Conservation (phyloP, 108 stramenopile genomes). For the Nitzschia inconspicua region DNA sequence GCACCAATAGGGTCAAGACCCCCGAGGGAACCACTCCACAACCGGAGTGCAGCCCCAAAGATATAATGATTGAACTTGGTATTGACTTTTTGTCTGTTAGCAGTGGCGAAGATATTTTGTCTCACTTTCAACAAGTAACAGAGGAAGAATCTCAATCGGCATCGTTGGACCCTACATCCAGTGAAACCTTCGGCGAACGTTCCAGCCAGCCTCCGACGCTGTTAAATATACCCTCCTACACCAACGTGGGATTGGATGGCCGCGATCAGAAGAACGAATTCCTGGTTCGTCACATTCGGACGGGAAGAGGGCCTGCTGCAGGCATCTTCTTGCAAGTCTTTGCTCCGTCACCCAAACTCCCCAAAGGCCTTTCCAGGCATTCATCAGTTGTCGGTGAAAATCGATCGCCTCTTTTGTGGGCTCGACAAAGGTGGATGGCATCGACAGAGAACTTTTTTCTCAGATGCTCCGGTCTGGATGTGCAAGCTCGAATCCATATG, state of each 20-base stretch:
- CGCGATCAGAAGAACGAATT: slow-evolving; percentile 40
- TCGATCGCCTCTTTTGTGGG: slow-evolving; percentile 32
- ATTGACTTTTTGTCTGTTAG: slow-evolving; percentile 76
- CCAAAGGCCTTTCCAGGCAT: background rate
- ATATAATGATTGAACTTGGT: slow-evolving; percentile 57
- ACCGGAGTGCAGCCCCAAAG: slow-evolving; percentile 29
- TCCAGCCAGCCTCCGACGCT: background rate
- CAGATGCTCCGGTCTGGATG: slow-evolving; percentile 70
- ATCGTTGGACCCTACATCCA: background rate
- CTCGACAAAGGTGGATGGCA: slow-evolving; percentile 40
- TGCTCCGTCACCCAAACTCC: slow-evolving; percentile 24
- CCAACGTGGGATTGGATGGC: slow-evolving; percentile 1
- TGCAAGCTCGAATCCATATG: slow-evolving; percentile 57
- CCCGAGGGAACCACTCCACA: slow-evolving; percentile 8
- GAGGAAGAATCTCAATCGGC: slow-evolving; percentile 4
- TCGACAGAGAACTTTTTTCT: slow-evolving; percentile 46
- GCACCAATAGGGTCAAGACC: background rate
- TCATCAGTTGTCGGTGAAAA: background rate
- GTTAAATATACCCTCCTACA: background rate
- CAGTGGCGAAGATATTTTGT: slow-evolving; percentile 64
- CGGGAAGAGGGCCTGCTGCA: slow-evolving; percentile 71
- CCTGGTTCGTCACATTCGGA: slow-evolving; percentile 59
- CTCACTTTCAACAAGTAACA: slow-evolving; percentile 40
- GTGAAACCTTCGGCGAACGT: background rate
- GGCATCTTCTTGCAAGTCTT: slow-evolving; percentile 64